Percentiles rank a stretch among this genome's conserved stretches.
phyloP scores from a whole-genome alignment of 83 land plant species.

The Picea mariana region DNA sequence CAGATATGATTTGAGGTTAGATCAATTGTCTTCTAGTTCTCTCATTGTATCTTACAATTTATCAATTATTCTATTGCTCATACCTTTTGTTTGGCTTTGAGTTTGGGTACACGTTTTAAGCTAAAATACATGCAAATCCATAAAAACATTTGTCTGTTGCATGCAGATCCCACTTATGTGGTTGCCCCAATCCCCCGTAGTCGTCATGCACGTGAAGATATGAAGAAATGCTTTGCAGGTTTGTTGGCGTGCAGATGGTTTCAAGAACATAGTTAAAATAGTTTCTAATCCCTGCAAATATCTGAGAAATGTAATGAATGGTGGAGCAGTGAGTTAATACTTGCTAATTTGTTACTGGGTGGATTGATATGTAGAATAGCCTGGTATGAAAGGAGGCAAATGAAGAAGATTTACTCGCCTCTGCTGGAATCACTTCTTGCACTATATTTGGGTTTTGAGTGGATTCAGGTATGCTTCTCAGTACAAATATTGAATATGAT shows the following conservation, averaged over 20 bases:
- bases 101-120: background rate
- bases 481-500: background rate
- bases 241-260: background rate
- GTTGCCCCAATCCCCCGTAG: constrained; percentile 68
- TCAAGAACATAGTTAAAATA: background rate
- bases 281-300: background rate
- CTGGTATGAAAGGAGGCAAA: constrained; percentile 86
- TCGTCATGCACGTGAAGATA: constrained; percentile 49
- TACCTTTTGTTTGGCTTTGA: constrained; percentile 1
- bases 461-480: constrained; percentile 76
- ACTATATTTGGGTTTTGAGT: constrained; percentile 89
- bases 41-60: background rate
- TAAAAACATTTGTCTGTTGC: constrained; percentile 8
- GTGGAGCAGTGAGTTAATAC: background rate
- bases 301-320: background rate
- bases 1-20: background rate
- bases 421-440: constrained; percentile 85
- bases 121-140: background rate
- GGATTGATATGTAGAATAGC: constrained; percentile 43
- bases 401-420: constrained; percentile 97
- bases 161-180: constrained; percentile 84
- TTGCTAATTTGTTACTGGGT: background rate
- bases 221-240: constrained; percentile 87
- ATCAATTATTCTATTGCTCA: background rate
- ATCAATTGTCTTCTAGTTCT: background rate